Conservation (phyloP, 1,284 basidiomycete genomes). For the Chiua sp. region DNA sequence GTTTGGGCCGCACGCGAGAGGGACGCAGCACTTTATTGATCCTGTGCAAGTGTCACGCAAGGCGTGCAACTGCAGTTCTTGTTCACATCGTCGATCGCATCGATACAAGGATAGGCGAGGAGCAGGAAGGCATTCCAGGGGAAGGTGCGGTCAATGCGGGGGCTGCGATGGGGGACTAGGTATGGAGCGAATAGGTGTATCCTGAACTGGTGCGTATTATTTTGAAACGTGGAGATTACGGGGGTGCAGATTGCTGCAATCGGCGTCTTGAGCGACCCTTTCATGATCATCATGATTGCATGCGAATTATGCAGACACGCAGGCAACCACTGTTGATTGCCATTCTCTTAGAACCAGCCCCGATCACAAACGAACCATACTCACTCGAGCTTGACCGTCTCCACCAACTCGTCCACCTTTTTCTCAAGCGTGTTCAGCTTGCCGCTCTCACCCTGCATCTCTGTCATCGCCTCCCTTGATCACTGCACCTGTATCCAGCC, state of each 20-base stretch:
- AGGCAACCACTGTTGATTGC: conserved; percentile 22
- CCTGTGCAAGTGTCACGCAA: conserved; percentile 35
- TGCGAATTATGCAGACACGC: conserved; percentile 27
- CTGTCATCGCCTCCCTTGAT: neutral
- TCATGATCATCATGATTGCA: conserved; percentile 23
- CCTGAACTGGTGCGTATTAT: conserved; percentile 25
- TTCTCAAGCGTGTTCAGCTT: conserved; percentile 28
- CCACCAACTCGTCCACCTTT: conserved; percentile 23
- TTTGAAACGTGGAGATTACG: no score
- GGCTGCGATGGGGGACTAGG: conserved; percentile 8
- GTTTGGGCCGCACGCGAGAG: conserved; percentile 33
- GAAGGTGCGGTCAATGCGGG: conserved; percentile 14
- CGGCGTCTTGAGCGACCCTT: conserved; percentile 18
- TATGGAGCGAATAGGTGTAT: conserved; percentile 32
- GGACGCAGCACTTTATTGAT: conserved; percentile 37
- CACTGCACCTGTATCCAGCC: conserved; percentile 2
- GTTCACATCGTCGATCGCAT: conserved; percentile 37
- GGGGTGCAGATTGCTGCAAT: conserved; percentile 13
- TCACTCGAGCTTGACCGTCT: conserved; percentile 26
- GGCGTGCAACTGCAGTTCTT: conserved; percentile 29
- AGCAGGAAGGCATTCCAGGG: conserved; percentile 20
- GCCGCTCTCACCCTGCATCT: neutral
- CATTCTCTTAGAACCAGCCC: neutral
- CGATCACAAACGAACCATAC: neutral
- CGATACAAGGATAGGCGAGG: conserved; percentile 28